These are phyloP conservation scores for Backusella liffmaniae DNA, from an alignment of 192 early-diverging fungal genomes.

Conservation along the genomic window DNA sequence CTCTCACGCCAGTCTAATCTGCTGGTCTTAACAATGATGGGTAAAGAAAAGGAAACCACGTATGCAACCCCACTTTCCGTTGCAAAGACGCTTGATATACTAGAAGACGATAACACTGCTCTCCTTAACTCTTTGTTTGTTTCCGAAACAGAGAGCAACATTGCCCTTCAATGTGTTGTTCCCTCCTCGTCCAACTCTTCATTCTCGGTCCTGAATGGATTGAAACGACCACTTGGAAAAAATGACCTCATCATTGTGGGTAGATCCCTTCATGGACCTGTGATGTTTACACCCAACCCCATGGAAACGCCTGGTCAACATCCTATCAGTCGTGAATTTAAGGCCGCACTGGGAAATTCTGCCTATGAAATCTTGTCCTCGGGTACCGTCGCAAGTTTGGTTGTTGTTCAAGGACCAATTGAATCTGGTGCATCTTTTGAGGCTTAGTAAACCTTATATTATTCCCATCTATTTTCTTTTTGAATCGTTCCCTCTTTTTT, in stretches of 20 bases:
- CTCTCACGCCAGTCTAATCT: slow-evolving; percentile 11
- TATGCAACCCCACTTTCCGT: background rate
- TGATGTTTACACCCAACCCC: background rate
- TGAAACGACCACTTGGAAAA: background rate
- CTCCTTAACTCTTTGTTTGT: background rate
- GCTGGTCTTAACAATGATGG: background rate
- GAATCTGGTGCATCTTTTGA: background rate
- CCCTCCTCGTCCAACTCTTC: background rate
- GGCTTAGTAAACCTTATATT: background rate
- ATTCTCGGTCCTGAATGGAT: background rate
- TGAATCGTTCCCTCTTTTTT: too few species aligned
- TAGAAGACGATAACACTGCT: background rate
- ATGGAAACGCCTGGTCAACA: background rate
- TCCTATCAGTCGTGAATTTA: slow-evolving; percentile 2
- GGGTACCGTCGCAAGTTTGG: slow-evolving; percentile 5
- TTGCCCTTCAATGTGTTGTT: background rate
- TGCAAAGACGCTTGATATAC: background rate
- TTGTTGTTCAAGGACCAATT: slow-evolving; percentile 11
- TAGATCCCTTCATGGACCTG: background rate
- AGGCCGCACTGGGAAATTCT: background rate
- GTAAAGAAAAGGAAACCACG: background rate
- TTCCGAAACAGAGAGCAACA: background rate
- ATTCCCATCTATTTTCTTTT: too few species aligned
- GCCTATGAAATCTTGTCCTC: slow-evolving; percentile 7
- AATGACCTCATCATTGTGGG: background rate